A percentile compares a stretch with the other conserved stretches of the same genome.
Conservation (phyloP, 495 filamentous ascomycete genomes). For the Aspergillus bertholletiae region DNA sequence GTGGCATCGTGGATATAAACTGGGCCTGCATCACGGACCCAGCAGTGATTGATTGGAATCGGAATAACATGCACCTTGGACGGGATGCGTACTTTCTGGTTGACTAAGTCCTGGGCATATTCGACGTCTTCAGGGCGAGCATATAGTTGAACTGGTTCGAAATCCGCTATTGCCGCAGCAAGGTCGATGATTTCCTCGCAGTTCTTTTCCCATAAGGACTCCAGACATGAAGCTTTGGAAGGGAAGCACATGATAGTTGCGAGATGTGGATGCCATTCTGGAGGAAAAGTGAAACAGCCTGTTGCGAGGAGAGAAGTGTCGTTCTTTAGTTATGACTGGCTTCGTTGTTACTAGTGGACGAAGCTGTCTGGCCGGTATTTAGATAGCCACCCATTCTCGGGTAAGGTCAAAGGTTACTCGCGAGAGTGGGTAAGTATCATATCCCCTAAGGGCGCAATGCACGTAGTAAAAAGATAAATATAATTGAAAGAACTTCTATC, state of each 20-base stretch:
- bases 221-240: slow-evolving; percentile 14
- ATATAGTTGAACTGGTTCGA: slow-evolving; percentile 25
- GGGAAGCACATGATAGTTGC: slow-evolving; percentile 24
- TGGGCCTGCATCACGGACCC: slow-evolving; percentile 27
- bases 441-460: too few species aligned
- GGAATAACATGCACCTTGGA: slow-evolving; percentile 16
- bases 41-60: slow-evolving; percentile 24
- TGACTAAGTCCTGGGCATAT: slow-evolving; percentile 13
- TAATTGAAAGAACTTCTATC: too few species aligned
- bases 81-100: slow-evolving; percentile 1
- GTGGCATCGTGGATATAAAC: slow-evolving; percentile 22
- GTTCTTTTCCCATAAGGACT: slow-evolving; percentile 13
- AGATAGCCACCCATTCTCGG: too few species aligned
- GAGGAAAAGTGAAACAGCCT: slow-evolving; percentile 16
- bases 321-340: not conserved
- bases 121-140: slow-evolving; percentile 19
- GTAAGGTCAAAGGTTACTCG: too few species aligned
- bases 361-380: not conserved
- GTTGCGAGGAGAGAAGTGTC: slow-evolving; percentile 1
- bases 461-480: too few species aligned
- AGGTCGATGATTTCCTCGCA: slow-evolving; percentile 19
- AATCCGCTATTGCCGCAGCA: slow-evolving; percentile 17
- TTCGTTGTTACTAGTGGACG: not conserved
- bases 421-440: too few species aligned
- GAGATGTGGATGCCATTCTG: slow-evolving; percentile 17